Conservation (phyloP, 2,329 filamentous ascomycete species). For the Aspergillus sp. region DNA sequence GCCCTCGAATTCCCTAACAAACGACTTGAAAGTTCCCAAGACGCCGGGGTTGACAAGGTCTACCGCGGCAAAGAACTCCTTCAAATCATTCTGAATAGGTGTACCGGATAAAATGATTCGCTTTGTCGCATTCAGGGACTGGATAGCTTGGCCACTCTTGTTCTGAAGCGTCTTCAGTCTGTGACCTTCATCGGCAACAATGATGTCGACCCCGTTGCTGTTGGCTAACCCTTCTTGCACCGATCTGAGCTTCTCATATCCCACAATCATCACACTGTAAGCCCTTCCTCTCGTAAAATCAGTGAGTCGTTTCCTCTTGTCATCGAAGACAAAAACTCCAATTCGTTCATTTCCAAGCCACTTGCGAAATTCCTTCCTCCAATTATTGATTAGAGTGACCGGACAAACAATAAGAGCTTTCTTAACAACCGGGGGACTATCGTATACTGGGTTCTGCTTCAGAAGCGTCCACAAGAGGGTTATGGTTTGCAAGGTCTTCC, state of each 20-base stretch:
- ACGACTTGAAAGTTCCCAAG: slow-evolving; percentile 62
- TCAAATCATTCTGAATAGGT: slow-evolving; percentile 68
- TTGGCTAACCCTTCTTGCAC: slow-evolving; percentile 67
- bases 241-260: slow-evolving; percentile 68
- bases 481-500: slow-evolving; percentile 74
- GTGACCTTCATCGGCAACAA: slow-evolving; percentile 71
- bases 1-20: slow-evolving; percentile 65
- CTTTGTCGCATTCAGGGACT: slow-evolving; percentile 62
- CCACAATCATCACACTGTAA: slow-evolving; percentile 72
- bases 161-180: slow-evolving; percentile 69
- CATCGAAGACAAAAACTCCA: slow-evolving; percentile 67
- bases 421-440: slow-evolving; percentile 61
- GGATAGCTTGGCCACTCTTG: slow-evolving; percentile 67
- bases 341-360: slow-evolving; percentile 72
- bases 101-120: slow-evolving; percentile 67
- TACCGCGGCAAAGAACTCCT: slow-evolving; percentile 68
- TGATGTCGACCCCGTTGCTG: slow-evolving; percentile 66
- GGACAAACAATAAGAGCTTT: slow-evolving; percentile 75
- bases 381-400: slow-evolving; percentile 71
- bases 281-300: slow-evolving; percentile 69
- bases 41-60: slow-evolving; percentile 70
- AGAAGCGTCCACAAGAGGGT: slow-evolving; percentile 70
- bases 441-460: slow-evolving; percentile 69
- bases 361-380: slow-evolving; percentile 71
- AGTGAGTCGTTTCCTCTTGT: slow-evolving; percentile 61